These are phyloP conservation scores for Populus trichocarpa DNA, from an alignment of 441 rosid genomes.

Conservation along the genomic window DNA sequence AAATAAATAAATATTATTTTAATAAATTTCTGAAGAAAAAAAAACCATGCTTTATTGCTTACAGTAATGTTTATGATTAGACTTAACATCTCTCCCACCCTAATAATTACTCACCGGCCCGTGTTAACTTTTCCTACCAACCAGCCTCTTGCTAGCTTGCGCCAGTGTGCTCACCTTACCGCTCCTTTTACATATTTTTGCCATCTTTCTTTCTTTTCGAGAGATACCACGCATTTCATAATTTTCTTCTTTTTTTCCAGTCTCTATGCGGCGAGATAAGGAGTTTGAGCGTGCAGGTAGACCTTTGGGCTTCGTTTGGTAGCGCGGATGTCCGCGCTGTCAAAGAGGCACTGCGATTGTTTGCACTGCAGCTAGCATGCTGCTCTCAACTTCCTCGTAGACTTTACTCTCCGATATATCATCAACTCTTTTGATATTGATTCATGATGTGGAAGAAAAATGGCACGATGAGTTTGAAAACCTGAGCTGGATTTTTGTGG, in stretches of 20 bases:
- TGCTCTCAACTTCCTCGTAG: neutral
- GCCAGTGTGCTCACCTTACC: slow-evolving; percentile 3
- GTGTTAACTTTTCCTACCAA: slow-evolving; percentile 22
- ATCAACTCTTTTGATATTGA: neutral
- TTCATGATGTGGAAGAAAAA: neutral
- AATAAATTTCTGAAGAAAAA: no score
- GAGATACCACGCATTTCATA: neutral
- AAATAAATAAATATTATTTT: no score
- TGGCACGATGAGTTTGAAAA: neutral
- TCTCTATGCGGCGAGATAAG: no score
- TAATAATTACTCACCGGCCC: slow-evolving; percentile 15
- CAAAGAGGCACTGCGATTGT: no score
- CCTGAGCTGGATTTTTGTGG: neutral
- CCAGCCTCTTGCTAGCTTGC: slow-evolving; percentile 19
- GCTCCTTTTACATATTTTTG: neutral
- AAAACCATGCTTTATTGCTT: neutral
- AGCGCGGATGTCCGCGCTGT: no score
- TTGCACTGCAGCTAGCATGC: no score
- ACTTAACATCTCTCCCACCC: neutral
- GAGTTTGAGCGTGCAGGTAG: no score
- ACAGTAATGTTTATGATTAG: neutral
- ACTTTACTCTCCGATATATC: neutral
- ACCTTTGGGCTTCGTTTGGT: no score
- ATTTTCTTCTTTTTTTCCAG: no score
- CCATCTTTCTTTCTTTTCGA: neutral